Evolutionary conservation across 1,284 basidiomycete species (phyloP), one percentile per base, ranked within the genome.

Genomic region (Mycosarcoma mackinlayi): DNA sequence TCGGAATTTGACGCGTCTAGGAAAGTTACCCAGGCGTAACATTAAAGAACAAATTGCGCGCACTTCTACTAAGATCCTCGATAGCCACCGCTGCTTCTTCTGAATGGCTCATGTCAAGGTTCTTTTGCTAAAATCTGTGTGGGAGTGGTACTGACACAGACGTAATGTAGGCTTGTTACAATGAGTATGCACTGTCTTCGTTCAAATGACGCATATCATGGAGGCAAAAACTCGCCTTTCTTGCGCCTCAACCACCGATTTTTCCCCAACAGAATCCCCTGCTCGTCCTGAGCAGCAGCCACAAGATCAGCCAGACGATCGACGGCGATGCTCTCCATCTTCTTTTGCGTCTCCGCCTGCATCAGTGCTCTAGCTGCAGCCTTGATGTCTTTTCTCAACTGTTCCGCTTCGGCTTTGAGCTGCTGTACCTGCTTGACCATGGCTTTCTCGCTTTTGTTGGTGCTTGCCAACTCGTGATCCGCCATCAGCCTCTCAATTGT

Each of bases 181-280:
- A n/a, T n/a, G n/a, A n/a, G n/a, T n/a, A n/a, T n/a, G n/a, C n/a
- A n/a, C n/a, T n/a, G n/a, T n/a, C n/a, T n/a, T n/a, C n/a, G n/a
- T n/a, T n/a, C n/a, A n/a, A n/a, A n/a, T n/a, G n/a, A n/a, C n/a
- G n/a, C 16, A 3, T n/a, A 16, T 31, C 28, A 66, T 21, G 71
- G 56, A 25, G 54, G 54, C 24, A 74, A 38, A 39, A 58, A 70
- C 10, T 52, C 71, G 18, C 41, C 53, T 1, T 39, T 38, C 31
- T 56, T 55, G 2, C 50, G 37, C 33, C 18, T 45, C 6, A 24
- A 9, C 71, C 71, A 74, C 18, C 71, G 39, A 7, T 40, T 23
- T 34, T 66, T 71, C 0, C 71, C 71, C 41, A 69, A 23, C 45
- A 65, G 28, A 13, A 74, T 3, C 6, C 46, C 28, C 21, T 74